A percentile compares a stretch with the other conserved stretches of the same genome.
phyloP scores from a whole-genome alignment of 768 basidiomycete genomes.

The Calocera viscosa region DNA sequence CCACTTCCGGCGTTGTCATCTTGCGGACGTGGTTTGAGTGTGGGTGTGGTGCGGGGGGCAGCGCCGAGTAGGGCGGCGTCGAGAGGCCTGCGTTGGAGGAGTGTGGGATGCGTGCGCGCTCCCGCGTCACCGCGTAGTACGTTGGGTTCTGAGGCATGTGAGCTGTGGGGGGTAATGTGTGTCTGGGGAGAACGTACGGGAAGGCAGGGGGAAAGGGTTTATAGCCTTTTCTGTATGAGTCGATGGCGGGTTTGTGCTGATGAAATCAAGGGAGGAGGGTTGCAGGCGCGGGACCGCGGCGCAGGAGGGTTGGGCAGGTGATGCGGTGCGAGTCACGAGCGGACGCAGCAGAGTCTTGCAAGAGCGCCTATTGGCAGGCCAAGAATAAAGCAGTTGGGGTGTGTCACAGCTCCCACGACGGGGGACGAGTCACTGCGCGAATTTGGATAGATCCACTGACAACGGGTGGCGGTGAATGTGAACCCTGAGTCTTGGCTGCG shows the following conservation, averaged over 20 bases:
- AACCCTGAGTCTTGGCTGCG: too few species aligned
- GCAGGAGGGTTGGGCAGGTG: background rate
- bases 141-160: slow-evolving; percentile 6
- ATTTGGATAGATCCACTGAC: too few species aligned
- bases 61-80: background rate
- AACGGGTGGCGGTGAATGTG: too few species aligned
- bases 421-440: too few species aligned
- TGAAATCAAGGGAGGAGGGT: too few species aligned
- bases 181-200: background rate
- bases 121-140: slow-evolving; percentile 7
- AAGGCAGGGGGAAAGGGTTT: background rate
- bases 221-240: background rate
- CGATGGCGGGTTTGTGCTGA: too few species aligned
- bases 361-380: background rate
- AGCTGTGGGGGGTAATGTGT: background rate
- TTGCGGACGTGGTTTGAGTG: background rate
- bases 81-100: background rate
- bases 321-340: background rate
- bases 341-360: background rate
- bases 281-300: background rate
- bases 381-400: background rate
- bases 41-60: background rate
- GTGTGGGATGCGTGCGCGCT: background rate
- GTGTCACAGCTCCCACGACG: background rate
- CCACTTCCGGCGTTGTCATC: background rate